Conservation (phyloP, 257 asterid genomes). For the Capsicum chinense region DNA sequence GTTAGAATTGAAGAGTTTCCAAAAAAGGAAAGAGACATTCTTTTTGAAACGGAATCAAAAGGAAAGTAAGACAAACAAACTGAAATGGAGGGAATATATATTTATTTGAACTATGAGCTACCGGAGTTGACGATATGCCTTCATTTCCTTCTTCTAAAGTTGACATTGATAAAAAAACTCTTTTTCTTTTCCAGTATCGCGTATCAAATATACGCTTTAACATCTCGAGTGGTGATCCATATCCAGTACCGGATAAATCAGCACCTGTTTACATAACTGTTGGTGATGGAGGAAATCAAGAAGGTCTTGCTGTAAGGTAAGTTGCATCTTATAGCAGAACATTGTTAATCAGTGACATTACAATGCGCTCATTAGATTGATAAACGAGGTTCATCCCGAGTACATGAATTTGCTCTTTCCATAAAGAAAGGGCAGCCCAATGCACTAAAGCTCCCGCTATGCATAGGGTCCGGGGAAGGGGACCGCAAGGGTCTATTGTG, state of each 20-base stretch:
- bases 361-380: neutral
- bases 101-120: neutral
- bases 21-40: neutral
- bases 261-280: conserved; percentile 95
- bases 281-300: conserved; percentile 99
- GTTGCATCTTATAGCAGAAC: neutral
- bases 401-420: neutral
- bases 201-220: conserved; percentile 68
- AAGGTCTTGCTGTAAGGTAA: conserved; percentile 88
- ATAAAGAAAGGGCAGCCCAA: neutral
- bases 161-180: neutral
- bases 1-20: neutral
- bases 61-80: neutral
- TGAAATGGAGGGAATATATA: neutral
- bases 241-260: conserved; percentile 73
- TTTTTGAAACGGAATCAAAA: neutral
- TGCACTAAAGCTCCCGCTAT: too few relatives aligned
- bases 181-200: conserved; percentile 67
- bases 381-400: neutral
- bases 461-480: too few relatives aligned
- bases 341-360: neutral
- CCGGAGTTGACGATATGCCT: neutral
- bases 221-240: conserved; percentile 55
- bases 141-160: neutral
- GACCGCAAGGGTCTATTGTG: too few relatives aligned